phyloP scores from a whole-genome alignment of 768 basidiomycete species.

The Termitomyces sp. region DNA sequence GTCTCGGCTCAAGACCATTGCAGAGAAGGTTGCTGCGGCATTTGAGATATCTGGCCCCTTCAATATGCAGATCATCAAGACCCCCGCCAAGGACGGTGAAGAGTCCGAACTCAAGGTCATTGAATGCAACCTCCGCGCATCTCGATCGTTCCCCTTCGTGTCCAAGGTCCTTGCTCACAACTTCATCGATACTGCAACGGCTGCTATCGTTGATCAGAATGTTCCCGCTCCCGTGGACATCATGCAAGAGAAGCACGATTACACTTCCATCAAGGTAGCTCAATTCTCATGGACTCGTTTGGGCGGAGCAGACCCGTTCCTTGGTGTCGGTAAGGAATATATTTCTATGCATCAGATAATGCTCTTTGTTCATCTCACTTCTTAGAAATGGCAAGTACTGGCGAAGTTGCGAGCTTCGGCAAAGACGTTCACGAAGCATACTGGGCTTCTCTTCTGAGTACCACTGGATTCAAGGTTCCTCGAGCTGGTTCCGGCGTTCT shows the following conservation, averaged over 20 bases:
- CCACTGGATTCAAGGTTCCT: slow-evolving; percentile 94
- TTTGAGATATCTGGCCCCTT: slow-evolving; percentile 97
- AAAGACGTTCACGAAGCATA: slow-evolving; percentile 92
- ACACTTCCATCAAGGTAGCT: slow-evolving; percentile 94
- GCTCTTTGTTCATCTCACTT: slow-evolving; percentile 1
- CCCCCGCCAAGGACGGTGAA: slow-evolving; percentile 47
- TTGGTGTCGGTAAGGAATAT: slow-evolving; percentile 75
- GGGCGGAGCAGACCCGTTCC: slow-evolving; percentile 93
- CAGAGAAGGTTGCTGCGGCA: slow-evolving; percentile 89
- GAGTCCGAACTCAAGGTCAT: slow-evolving; percentile 88
- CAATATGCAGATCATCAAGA: slow-evolving; percentile 99
- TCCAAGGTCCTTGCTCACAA: slow-evolving; percentile 97
- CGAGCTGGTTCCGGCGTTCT: slow-evolving; percentile 80
- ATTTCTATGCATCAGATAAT: neutral
- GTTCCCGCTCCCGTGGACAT: slow-evolving; percentile 90
- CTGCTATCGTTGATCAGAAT: slow-evolving; percentile 78
- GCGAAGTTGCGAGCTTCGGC: slow-evolving; percentile 96
- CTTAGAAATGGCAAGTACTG: slow-evolving; percentile 95
- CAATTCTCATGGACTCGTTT: slow-evolving; percentile 98
- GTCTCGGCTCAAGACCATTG: slow-evolving; percentile 85
- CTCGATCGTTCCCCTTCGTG: slow-evolving; percentile 98
- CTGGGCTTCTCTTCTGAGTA: slow-evolving; percentile 91
- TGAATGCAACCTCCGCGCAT: slow-evolving; percentile 97
- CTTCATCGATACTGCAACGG: slow-evolving; percentile 91
- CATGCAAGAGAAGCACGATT: slow-evolving; percentile 86